A percentile compares a stretch with the other conserved stretches of the same genome.
phyloP scores from a whole-genome alignment of 352 stramenopile species.

The Blastocystis sp. region DNA sequence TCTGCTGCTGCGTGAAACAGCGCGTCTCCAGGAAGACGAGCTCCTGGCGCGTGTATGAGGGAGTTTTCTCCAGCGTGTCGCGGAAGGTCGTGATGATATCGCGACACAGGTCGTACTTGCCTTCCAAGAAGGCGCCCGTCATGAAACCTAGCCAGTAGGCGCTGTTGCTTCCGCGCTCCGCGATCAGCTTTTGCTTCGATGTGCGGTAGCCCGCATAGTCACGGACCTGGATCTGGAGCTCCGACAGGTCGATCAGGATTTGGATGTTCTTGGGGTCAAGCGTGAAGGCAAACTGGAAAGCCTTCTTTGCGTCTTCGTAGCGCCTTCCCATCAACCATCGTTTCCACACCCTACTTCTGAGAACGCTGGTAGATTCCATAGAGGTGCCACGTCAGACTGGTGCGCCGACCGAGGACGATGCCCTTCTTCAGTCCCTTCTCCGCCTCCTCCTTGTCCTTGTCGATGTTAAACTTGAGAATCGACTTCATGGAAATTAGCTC shows the following conservation, averaged over 20 bases:
- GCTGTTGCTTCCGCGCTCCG: not conserved
- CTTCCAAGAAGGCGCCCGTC: not conserved
- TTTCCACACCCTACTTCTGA: not conserved
- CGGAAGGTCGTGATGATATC: conserved; percentile 41
- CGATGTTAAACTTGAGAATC: conserved; percentile 44
- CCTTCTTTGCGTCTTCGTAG: conserved; percentile 15
- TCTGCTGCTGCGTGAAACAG: not conserved
- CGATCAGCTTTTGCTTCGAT: conserved; percentile 1
- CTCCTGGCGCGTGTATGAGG: conserved; percentile 14
- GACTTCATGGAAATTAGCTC: conserved; percentile 36
- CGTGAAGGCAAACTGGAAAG: conserved; percentile 30
- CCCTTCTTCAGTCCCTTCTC: conserved; percentile 19
- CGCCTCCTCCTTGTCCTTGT: conserved; percentile 23
- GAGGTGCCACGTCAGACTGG: conserved; percentile 18
- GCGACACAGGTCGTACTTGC: conserved; percentile 21
- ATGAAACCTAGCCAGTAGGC: conserved; percentile 30
- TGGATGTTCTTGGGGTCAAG: conserved; percentile 38
- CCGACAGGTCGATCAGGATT: conserved; percentile 28
- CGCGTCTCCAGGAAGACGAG: conserved; percentile 3
- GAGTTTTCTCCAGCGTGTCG: not conserved
- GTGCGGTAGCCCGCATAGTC: conserved; percentile 6
- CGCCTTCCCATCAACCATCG: not conserved
- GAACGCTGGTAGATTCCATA: conserved; percentile 28
- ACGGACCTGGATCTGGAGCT: conserved; percentile 17
- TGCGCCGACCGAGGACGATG: conserved; percentile 18